These are phyloP conservation scores for Eucalyptus cloeziana DNA, from an alignment of 345 rosid genomes.

Conservation along the genomic window DNA sequence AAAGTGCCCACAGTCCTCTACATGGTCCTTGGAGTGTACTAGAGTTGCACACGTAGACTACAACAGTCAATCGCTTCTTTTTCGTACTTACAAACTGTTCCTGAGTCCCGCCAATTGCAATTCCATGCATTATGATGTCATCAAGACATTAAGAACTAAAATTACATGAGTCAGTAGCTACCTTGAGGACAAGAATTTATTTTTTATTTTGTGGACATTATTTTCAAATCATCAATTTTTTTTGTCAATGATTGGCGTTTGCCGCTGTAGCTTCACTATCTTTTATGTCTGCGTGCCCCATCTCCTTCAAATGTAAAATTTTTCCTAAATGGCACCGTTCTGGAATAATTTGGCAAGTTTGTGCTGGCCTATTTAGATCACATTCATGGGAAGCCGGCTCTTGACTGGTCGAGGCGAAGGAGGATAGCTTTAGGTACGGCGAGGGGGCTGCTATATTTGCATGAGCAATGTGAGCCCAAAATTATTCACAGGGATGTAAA, in stretches of 20 bases:
- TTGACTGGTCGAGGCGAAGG: slow-evolving; percentile 77
- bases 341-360: neutral
- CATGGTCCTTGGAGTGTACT: neutral
- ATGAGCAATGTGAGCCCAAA: slow-evolving; percentile 88
- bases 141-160: neutral
- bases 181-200: neutral
- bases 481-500: slow-evolving; percentile 87
- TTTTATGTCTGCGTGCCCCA: neutral
- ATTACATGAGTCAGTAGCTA: neutral
- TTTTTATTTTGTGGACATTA: neutral
- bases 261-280: neutral
- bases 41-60: neutral
- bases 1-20: neutral
- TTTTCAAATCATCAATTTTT: neutral
- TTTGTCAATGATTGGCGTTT: neutral
- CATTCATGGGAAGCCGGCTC: slow-evolving; percentile 47
- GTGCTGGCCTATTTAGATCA: slow-evolving; percentile 24
- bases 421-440: slow-evolving; percentile 83
- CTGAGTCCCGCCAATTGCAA: neutral
- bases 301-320: neutral
- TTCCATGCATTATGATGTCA: neutral
- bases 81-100: neutral
- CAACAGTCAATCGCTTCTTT: neutral
- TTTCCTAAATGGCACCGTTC: neutral
- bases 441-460: slow-evolving; percentile 67